Evolutionary conservation across 2,329 filamentous ascomycete species (phyloP), one percentile per base, ranked within the genome.

Genomic region (Metarhizium guizhouense): DNA sequence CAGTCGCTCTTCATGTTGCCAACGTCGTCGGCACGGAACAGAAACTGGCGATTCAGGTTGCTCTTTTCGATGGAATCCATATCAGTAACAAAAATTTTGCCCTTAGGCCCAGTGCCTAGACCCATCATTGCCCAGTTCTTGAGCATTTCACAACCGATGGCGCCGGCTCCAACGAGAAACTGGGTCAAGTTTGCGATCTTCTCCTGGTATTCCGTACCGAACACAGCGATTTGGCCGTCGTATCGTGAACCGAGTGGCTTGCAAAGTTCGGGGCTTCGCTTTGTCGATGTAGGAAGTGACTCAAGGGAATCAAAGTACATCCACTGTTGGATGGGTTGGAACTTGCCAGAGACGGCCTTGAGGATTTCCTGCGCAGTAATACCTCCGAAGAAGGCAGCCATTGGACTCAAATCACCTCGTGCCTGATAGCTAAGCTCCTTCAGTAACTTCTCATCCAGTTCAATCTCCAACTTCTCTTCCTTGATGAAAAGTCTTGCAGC

Each of bases 51-150:
- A 77, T 99, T 99, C 53, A 99, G 78, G 69, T 99, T 99, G 76
- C 93, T 97, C 82, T 93, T 96, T 75, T 99, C 94, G 64, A 99
- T 99, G 54, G 92, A 92, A 68, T 99, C 94, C 85, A 96, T 97
- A 69, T 99, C 94, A 14, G 95, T 97, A 52, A 99, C 88, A 57
- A 78, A 90, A 65, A 99, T 95, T 71, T 88, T 87, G 65, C 94
- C 94, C 51, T 91, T 82, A 3, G 90, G 89, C 4, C 94, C 94
- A 49, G 88, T 89, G 48, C 87, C 93, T 34, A 99, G 78, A 62
- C 94, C 94, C 70, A 97, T 95, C 92, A 99, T 95, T 40, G 95
- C 93, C 92, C 94, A 99, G 72, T 97, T 97, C 83, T 99, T 99
- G 63, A 99, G 77, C 88, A 97, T 99, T 69, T 99, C 94, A 67